Base-by-base conservation (phyloP, 2,329 filamentous ascomycete species). In the Alternaria sp. region DNA sequence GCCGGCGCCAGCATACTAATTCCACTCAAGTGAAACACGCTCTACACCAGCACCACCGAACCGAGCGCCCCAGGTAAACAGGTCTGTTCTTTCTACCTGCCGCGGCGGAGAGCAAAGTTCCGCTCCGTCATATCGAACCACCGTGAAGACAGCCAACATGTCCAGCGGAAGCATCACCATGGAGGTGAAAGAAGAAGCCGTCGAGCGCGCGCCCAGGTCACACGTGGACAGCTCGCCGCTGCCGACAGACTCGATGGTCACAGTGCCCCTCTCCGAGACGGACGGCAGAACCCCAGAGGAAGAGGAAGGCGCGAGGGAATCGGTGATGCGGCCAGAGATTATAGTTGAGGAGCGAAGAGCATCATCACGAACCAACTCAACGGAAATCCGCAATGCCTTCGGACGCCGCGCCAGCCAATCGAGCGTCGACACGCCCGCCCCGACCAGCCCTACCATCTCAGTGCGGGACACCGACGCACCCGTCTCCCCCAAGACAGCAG, bases 161-260 rank as follows among this genome's bases (percentile, higher is more conserved):
- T 43, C 55, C 28, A 50, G 6, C 19, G 45, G 47, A 36, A 36
- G 26, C 25, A 46, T 26, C 58, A 71, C 62, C 51, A 75, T 76
- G 70, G 69, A 74, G 57, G 58, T 49, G 15, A 52, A 23, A 15
- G 59, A 67, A 45, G 65, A 70, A 32, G 23, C 28, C n/a, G 30
- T 47, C 28, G 47, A 59, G 47, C 73, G 74, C 32, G 69, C 71
- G 36, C 72, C 74, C 44, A 67, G 74, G 54, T 71, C 69, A 45
- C 71, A 76, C 47, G 65, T 72, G 19, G 69, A 74, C 66, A 74
- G 67, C 67, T 66, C 71, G 61, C 78, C 76, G 13, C 66, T 80
- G 46, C 78, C 83, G 21, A 85, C 83, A 54, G 90, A 93, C 79
- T 93, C 91, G 19, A 90, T 93, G 89, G 90, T 93, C 49, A 93